phyloP scores from a whole-genome alignment of 2,329 filamentous ascomycete species.

The Hypoxylon sp. region DNA sequence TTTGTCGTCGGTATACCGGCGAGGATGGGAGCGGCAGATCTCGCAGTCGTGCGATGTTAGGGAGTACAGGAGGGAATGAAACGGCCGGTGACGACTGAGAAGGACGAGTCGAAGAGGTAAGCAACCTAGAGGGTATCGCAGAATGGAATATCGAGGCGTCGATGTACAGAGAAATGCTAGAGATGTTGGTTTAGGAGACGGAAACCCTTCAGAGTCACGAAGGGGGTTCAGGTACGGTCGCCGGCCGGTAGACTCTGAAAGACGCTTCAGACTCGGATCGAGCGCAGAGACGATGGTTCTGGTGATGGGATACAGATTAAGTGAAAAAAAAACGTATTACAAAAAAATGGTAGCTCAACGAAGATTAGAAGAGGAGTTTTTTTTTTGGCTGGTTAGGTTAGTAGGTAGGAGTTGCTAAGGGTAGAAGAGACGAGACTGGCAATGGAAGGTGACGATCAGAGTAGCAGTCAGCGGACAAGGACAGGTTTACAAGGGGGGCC shows the following conservation, averaged over 20 bases:
- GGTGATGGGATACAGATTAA: constrained; percentile 33
- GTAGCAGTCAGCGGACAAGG: constrained; percentile 11
- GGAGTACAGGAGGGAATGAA: background rate
- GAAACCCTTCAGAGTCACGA: constrained; percentile 15
- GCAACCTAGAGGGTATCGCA: constrained; percentile 32
- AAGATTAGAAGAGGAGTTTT: constrained; percentile 23
- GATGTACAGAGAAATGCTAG: constrained; percentile 25
- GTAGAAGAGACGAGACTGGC: constrained; percentile 23
- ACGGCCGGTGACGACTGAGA: constrained; percentile 5
- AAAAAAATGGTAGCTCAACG: constrained; percentile 24
- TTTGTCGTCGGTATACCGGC: constrained; percentile 4
- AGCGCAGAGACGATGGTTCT: constrained; percentile 13
- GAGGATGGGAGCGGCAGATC: constrained; percentile 1
- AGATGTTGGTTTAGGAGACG: constrained; percentile 26
- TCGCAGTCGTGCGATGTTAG: constrained; percentile 6
- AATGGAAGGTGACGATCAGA: constrained; percentile 34
- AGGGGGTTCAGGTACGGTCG: constrained; percentile 9
- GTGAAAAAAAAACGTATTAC: constrained; percentile 32
- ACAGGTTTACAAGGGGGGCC: constrained; percentile 14
- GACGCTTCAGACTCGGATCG: constrained; percentile 11
- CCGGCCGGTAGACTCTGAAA: constrained; percentile 18
- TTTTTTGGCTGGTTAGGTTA: constrained; percentile 37
- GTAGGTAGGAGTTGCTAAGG: background rate
- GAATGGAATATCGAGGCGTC: constrained; percentile 18
- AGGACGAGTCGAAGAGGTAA: background rate